Evolutionary conservation across 805 yeast genomes (phyloP).

Genomic region (Ogataea pini): DNA sequence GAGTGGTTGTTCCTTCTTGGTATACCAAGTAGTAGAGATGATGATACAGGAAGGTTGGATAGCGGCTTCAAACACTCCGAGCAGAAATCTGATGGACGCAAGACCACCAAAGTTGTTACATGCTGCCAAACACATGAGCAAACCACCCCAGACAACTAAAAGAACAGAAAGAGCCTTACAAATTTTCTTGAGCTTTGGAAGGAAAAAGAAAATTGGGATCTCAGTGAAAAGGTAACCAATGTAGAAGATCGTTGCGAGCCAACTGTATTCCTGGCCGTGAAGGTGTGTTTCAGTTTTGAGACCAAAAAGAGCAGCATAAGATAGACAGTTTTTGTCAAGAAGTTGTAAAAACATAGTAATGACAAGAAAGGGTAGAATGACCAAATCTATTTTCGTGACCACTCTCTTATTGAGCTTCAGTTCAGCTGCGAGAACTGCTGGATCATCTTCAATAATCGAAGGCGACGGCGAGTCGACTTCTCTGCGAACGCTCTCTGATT

Average conservation of each 20-base stretch:
- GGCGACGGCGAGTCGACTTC: conserved; percentile 1
- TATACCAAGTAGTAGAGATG: conserved; percentile 39
- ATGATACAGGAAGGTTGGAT: conserved; percentile 39
- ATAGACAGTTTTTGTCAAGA: conserved; percentile 44
- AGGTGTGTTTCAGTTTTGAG: conserved; percentile 41
- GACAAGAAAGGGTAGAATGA: conserved; percentile 31
- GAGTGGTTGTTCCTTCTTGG: conserved; percentile 34
- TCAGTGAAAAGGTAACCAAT: conserved; percentile 64
- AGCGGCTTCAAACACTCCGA: conserved; percentile 45
- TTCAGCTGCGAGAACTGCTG: conserved; percentile 17
- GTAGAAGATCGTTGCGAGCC: conserved; percentile 64
- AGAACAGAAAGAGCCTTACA: conserved; percentile 37
- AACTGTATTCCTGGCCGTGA: conserved; percentile 47
- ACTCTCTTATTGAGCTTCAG: conserved; percentile 23
- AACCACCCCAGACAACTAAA: conserved; percentile 47
- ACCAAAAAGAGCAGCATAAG: conserved; percentile 50
- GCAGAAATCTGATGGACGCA: conserved; percentile 46
- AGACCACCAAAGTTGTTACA: conserved; percentile 50
- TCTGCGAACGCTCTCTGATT: background rate
- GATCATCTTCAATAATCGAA: conserved; percentile 12
- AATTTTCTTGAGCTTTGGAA: conserved; percentile 35
- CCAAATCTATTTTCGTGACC: conserved; percentile 25
- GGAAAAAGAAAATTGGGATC: conserved; percentile 44
- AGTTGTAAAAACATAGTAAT: conserved; percentile 32
- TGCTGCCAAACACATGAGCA: conserved; percentile 48